Evolutionary conservation across 805 yeast species (phyloP), one percentile per base, ranked within the genome.

Genomic region (Wickerhamiella lipophila): DNA sequence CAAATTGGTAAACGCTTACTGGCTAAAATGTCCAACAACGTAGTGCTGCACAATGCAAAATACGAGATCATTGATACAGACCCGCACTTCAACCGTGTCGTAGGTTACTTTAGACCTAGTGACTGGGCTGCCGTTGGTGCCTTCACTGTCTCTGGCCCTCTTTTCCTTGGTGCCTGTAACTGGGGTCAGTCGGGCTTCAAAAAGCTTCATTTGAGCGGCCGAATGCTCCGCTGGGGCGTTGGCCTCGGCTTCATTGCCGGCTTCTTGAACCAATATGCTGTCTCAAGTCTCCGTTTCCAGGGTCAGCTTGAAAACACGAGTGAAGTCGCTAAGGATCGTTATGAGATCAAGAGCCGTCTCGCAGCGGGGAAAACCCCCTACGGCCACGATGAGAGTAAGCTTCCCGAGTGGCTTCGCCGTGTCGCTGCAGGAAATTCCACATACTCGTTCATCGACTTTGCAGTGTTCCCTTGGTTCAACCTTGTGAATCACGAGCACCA

Each of bases 381-480:
- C 64, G 84, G 83, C 40, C 71, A 68, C 56, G 56, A 58, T 22
- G 60, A 58, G 52, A 77, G 85, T 49, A 68, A 72, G 46, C 71
- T 84, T 66, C 73, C 76, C 43, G 81, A 78, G 52, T 75, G 85
- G 70, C 65, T 81, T 58, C 84, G 83, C 64, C 82, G 78, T 56
- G 72, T 81, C 54, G 78, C 94, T 52, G 77, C 82, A 58, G 75
- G 86, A 68, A 81, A 82, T 71, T 80, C 92, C 21, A 81, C 79
- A 56, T 78, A 78, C 60, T 77, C 94, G 6, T 77, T 76, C 59
- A 64, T 76, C 50, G 67, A 71, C 49, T 61, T 79, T 57, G 74
- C 78, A 49, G 60, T 82, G 52, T 64, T 84, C 58, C 94, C 94
- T 21, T 79, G 86, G 85, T 83, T 85, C 71, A 85, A 85, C 67